These are phyloP conservation scores for Hibiscus trionum DNA, from an alignment of 345 rosid genomes.

Conservation along the genomic window DNA sequence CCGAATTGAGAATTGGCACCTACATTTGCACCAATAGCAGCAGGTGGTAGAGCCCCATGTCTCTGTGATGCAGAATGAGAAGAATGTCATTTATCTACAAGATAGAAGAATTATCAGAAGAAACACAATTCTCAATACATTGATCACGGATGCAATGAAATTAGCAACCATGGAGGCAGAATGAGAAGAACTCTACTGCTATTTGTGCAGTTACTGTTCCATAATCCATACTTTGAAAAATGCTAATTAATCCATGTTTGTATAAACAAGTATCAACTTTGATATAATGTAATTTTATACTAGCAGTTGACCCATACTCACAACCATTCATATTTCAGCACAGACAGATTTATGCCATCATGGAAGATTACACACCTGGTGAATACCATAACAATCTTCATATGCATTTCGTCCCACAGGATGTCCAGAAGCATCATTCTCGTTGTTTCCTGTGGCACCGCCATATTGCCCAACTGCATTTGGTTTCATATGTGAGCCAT, in stretches of 20 bases:
- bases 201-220: not conserved
- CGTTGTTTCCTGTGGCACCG: slow-evolving; percentile 37
- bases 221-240: not conserved
- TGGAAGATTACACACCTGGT: slow-evolving; percentile 46
- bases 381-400: slow-evolving; percentile 45
- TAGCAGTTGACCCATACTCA: not conserved
- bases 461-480: slow-evolving; percentile 56
- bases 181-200: not conserved
- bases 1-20: slow-evolving; percentile 42
- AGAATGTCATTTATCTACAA: slow-evolving; percentile 4
- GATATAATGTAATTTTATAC: not conserved
- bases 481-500: slow-evolving; percentile 14
- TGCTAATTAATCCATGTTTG: not conserved
- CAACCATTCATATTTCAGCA: not conserved
- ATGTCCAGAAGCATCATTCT: slow-evolving; percentile 46
- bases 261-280: not conserved
- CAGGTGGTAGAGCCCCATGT: slow-evolving; percentile 28
- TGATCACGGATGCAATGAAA: not conserved
- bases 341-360: not conserved
- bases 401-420: slow-evolving; percentile 37
- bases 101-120: not conserved
- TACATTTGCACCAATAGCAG: slow-evolving; percentile 26
- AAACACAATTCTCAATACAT: not conserved
- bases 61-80: slow-evolving; percentile 32
- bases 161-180: not conserved